phyloP scores from a whole-genome alignment of 148 eudicot genomes.

The Rhododendron kiyosumense region DNA sequence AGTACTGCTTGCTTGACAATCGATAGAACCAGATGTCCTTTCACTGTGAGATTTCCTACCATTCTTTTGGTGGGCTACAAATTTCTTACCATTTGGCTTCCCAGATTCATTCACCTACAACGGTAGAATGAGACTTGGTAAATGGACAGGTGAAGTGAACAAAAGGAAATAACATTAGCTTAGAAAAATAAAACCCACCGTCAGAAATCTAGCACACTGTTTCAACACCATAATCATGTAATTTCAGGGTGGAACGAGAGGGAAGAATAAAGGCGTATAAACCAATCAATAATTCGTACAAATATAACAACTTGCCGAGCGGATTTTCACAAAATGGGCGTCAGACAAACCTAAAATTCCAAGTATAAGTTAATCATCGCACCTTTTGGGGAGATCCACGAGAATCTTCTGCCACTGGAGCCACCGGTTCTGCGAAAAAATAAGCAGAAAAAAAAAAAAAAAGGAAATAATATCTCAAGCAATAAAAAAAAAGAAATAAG shows the following conservation, averaged over 20 bases:
- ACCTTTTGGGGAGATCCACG: constrained; percentile 75
- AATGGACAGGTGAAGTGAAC: not conserved
- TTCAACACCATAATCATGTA: not conserved
- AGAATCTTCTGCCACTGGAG: constrained; percentile 28
- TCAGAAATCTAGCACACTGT: not conserved
- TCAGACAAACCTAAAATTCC: not conserved
- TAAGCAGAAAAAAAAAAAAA: not conserved
- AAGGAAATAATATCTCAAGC: not conserved
- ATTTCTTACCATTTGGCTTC: constrained; percentile 34
- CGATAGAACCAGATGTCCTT: constrained; percentile 34
- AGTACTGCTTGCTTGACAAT: constrained; percentile 14
- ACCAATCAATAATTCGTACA: not conserved
- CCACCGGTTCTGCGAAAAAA: constrained; percentile 34
- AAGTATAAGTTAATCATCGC: not conserved
- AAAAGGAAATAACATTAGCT: not conserved
- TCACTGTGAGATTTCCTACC: constrained; percentile 27
- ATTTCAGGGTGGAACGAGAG: not conserved
- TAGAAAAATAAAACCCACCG: not conserved
- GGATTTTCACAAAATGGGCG: not conserved
- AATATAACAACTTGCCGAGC: not conserved
- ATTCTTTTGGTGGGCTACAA: constrained; percentile 23
- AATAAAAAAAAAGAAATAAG: not conserved
- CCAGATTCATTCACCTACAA: constrained; percentile 48
- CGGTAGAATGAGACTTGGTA: not conserved
- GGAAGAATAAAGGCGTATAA: not conserved